phyloP scores from a whole-genome alignment of 371 early-diverging fungal species.

The Mortierella sp. region DNA sequence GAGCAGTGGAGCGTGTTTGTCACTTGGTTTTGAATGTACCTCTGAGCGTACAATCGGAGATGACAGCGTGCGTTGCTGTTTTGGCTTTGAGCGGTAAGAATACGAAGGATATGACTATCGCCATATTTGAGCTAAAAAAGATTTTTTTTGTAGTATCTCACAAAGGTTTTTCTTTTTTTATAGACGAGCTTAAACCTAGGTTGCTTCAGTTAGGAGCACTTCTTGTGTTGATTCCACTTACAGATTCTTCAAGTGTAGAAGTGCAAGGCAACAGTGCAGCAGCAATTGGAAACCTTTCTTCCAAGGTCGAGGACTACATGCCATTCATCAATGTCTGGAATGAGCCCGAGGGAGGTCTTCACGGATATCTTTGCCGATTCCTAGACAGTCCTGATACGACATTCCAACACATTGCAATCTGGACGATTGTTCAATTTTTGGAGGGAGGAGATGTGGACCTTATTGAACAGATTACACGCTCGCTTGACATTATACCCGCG shows the following conservation, averaged over 20 bases:
- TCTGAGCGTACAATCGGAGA: constrained; percentile 81
- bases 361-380: constrained; percentile 80
- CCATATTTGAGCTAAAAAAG: background rate
- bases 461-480: constrained; percentile 43
- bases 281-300: constrained; percentile 86
- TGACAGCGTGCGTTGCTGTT: constrained; percentile 92
- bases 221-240: constrained; percentile 81
- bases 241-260: constrained; percentile 74
- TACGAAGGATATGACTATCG: too few relatives aligned
- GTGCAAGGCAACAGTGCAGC: constrained; percentile 89
- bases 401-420: constrained; percentile 90
- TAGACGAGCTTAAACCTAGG: constrained; percentile 82
- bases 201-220: constrained; percentile 74
- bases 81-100: constrained; percentile 76
- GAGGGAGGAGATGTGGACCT: constrained; percentile 68
- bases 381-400: constrained; percentile 77
- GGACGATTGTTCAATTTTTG: constrained; percentile 90
- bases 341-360: constrained; percentile 75
- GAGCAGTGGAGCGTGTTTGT: constrained; percentile 83
- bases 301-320: constrained; percentile 77
- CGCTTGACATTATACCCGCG: constrained; percentile 52
- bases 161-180: background rate
- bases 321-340: constrained; percentile 79
- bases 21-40: constrained; percentile 72
- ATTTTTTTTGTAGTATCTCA: background rate